Percentiles rank a stretch among this genome's conserved stretches.
Evolutionary conservation across 2,329 filamentous ascomycete genomes (phyloP).

Genomic region (Botrytis pseudocinerea): DNA sequence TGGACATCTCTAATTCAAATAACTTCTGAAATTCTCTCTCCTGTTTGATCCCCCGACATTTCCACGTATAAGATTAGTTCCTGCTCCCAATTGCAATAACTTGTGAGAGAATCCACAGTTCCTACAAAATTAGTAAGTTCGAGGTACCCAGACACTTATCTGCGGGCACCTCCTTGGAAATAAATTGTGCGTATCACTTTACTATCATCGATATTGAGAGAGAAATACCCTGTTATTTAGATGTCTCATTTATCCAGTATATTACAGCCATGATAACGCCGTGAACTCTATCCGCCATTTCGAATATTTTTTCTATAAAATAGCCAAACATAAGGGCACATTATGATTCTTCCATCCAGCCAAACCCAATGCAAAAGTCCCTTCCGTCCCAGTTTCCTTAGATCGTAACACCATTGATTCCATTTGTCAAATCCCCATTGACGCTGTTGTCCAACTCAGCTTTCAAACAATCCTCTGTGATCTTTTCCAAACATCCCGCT

Average conservation of each 20-base stretch:
- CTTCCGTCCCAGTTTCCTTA: slow-evolving; percentile 11
- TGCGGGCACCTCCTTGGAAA: not conserved
- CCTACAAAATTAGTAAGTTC: not conserved
- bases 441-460: slow-evolving; percentile 17
- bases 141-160: not conserved
- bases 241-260: not conserved
- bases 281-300: slow-evolving; percentile 1
- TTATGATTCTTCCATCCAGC: slow-evolving; percentile 1
- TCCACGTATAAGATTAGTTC: not conserved
- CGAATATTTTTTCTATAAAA: slow-evolving; percentile 4
- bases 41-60: not conserved
- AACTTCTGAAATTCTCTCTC: not conserved
- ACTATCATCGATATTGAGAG: not conserved
- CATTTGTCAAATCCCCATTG: slow-evolving; percentile 19
- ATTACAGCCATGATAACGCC: slow-evolving; percentile 19
- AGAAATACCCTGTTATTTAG: slow-evolving; percentile 1
- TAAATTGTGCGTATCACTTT: not conserved
- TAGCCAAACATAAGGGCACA: not conserved
- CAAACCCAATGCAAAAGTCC: slow-evolving; percentile 16
- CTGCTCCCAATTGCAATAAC: not conserved
- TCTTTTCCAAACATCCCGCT: slow-evolving; percentile 38
- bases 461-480: slow-evolving; percentile 30
- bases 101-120: too few species aligned
- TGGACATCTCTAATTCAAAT: not conserved
- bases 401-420: slow-evolving; percentile 21